Conservation (phyloP, 257 asterid genomes). For the Solanum gracilifrons region DNA sequence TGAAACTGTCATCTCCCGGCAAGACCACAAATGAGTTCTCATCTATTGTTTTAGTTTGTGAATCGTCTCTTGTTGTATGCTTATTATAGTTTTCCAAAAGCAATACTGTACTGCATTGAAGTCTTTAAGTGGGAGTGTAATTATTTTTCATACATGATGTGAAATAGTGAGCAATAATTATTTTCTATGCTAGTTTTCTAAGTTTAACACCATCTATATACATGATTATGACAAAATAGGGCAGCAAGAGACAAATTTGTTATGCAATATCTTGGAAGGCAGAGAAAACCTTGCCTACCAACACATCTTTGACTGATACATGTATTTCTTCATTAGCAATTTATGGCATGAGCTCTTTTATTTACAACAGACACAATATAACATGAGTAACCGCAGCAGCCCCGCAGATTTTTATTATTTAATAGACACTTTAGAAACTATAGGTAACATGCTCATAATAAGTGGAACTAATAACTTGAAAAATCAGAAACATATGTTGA, state of each 20-base stretch:
- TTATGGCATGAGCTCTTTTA: not conserved
- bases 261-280: not conserved
- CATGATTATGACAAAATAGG: not conserved
- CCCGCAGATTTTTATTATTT: not conserved
- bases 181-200: not conserved
- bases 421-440: not conserved
- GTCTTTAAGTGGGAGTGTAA: not conserved
- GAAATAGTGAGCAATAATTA: not conserved
- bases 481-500: not conserved
- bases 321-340: not conserved
- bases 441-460: not conserved
- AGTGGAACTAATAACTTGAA: too few relatives aligned
- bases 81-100: not conserved
- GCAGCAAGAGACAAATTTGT: not conserved
- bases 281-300: not conserved
- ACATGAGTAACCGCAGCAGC: not conserved
- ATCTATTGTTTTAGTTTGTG: not conserved
- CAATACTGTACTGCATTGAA: not conserved
- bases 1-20: conserved; percentile 57
- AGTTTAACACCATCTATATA: not conserved
- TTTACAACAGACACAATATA: not conserved
- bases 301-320: not conserved
- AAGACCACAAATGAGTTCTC: conserved; percentile 30
- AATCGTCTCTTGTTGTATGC: not conserved
- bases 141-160: not conserved